phyloP scores from a whole-genome alignment of 192 early-diverging fungal genomes.

The Obelidium mucronatum region DNA sequence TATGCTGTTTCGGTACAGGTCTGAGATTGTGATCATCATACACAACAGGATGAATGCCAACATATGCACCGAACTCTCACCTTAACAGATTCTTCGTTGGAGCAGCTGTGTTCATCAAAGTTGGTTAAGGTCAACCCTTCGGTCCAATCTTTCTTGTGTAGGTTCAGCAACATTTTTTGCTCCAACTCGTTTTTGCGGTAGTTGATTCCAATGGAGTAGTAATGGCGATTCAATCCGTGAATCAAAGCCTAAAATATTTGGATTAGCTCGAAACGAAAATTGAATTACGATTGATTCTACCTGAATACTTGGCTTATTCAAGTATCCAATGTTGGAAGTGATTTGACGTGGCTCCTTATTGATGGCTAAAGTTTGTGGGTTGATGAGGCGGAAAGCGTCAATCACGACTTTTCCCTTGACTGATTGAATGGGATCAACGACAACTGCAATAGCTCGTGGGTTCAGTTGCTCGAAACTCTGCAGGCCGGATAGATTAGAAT shows the following conservation, averaged over 20 bases:
- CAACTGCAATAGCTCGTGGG: slow-evolving; percentile 94
- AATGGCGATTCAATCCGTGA: slow-evolving; percentile 98
- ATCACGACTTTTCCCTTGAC: slow-evolving; percentile 99
- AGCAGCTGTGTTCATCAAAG: slow-evolving; percentile 81
- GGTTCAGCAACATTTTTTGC: slow-evolving; percentile 98
- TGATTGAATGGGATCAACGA: slow-evolving; percentile 99
- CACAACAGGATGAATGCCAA: no score
- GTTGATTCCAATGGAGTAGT: slow-evolving; percentile 99
- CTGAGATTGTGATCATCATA: no score
- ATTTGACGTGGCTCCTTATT: slow-evolving; percentile 97
- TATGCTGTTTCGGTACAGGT: no score
- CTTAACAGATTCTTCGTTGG: slow-evolving; percentile 88
- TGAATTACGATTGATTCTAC: slow-evolving; percentile 34
- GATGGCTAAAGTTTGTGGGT: slow-evolving; percentile 82
- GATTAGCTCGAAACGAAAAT: slow-evolving; percentile 9
- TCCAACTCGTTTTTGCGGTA: slow-evolving; percentile 99
- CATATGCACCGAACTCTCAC: no score
- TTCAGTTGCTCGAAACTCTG: slow-evolving; percentile 94
- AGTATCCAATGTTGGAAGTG: slow-evolving; percentile 97
- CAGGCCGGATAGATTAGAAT: background rate
- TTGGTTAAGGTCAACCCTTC: slow-evolving; percentile 86
- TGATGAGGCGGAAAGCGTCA: slow-evolving; percentile 98
- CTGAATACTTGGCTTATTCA: slow-evolving; percentile 98
- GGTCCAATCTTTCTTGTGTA: slow-evolving; percentile 99
- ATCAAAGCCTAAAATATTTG: slow-evolving; percentile 75